A percentile compares a stretch with the other conserved stretches of the same genome.
phyloP scores from a whole-genome alignment of 106 monocot genomes.

The Dactylorhiza incarnata region DNA sequence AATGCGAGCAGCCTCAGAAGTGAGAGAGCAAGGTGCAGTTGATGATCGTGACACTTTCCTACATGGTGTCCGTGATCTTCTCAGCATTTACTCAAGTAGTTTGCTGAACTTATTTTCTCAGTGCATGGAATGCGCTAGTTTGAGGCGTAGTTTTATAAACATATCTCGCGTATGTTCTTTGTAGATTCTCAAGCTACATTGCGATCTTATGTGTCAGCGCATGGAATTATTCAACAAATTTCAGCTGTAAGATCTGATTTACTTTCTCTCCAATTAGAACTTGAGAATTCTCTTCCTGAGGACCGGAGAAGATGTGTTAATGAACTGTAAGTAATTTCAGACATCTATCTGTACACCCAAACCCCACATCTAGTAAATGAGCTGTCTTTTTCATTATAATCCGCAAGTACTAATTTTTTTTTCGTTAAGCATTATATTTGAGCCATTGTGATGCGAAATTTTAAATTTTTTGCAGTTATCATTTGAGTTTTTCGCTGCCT shows the following conservation, averaged over 20 bases:
- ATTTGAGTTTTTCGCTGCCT: too few relatives aligned
- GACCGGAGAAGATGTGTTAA: slow-evolving; percentile 88
- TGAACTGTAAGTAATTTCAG: slow-evolving; percentile 67
- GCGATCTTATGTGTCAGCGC: slow-evolving; percentile 81
- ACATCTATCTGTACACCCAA: not conserved
- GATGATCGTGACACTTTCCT: slow-evolving; percentile 93
- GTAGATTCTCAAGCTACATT: slow-evolving; percentile 60
- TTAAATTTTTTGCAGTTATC: too few relatives aligned
- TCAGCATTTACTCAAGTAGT: slow-evolving; percentile 76
- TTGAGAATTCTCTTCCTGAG: slow-evolving; percentile 86
- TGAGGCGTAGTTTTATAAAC: not conserved
- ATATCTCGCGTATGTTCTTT: slow-evolving; percentile 8
- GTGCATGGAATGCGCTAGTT: not conserved
- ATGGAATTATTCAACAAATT: slow-evolving; percentile 92
- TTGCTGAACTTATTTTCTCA: not conserved
- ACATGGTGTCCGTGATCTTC: slow-evolving; percentile 83
- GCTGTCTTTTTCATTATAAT: not conserved
- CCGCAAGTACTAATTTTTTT: not conserved
- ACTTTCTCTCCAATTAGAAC: slow-evolving; percentile 74
- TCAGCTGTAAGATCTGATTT: slow-evolving; percentile 69
- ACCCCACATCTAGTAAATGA: not conserved
- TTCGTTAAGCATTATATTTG: not conserved
- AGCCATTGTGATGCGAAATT: not conserved
- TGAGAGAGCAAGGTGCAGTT: slow-evolving; percentile 91
- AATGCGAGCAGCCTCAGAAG: slow-evolving; percentile 70